phyloP scores from a whole-genome alignment of 2,329 filamentous ascomycete species.

The Talaromyces pinophilus region DNA sequence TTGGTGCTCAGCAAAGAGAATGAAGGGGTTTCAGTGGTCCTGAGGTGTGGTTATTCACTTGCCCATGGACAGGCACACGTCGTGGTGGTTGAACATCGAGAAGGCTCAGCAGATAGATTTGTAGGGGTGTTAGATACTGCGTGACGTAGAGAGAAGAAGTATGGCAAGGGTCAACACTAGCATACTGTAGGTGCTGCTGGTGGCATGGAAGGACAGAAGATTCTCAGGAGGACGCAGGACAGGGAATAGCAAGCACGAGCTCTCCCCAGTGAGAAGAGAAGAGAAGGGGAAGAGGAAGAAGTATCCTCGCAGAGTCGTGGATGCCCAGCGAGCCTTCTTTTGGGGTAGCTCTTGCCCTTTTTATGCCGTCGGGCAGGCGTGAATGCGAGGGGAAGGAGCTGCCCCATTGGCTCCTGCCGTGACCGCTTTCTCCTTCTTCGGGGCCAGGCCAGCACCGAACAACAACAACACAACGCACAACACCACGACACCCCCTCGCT shows the following conservation, averaged over 20 bases:
- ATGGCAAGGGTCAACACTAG: constrained; percentile 3
- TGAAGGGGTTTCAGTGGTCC: neutral
- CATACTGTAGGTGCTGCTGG: constrained; percentile 1
- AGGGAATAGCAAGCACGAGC: neutral
- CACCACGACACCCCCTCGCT: neutral
- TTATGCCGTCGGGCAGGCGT: constrained; percentile 29
- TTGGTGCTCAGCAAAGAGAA: neutral
- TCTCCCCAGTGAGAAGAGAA: neutral
- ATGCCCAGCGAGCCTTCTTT: constrained; percentile 19
- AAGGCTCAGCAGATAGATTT: neutral
- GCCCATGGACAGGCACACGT: neutral
- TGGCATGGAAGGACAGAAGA: neutral
- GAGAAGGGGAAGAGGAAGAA: neutral
- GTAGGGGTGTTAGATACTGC: neutral
- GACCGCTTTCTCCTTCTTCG: constrained; percentile 8
- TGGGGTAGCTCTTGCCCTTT: constrained; percentile 12
- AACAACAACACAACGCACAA: neutral
- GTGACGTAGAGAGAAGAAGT: neutral
- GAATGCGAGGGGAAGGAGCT: constrained; percentile 26
- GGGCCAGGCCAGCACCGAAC: neutral
- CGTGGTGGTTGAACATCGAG: constrained; percentile 6
- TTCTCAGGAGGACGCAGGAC: neutral
- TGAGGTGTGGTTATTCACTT: neutral
- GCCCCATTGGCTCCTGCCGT: constrained; percentile 14
- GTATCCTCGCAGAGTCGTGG: constrained; percentile 20